Conservation (phyloP, 2,329 filamentous ascomycete genomes). For the Botrytis deweyae region DNA sequence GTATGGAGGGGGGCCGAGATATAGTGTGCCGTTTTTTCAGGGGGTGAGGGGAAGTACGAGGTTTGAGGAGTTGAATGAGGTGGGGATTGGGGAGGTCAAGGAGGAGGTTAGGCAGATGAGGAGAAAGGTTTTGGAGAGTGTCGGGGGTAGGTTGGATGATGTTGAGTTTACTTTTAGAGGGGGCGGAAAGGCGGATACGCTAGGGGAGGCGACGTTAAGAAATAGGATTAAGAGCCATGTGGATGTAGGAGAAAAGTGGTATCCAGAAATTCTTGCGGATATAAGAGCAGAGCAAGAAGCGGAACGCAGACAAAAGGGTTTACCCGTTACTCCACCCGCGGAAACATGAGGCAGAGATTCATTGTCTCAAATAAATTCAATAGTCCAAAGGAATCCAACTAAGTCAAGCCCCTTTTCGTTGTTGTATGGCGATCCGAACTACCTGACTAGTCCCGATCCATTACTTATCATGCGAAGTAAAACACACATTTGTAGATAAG, state of each 20-base stretch:
- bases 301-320: constrained; percentile 37
- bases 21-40: constrained; percentile 85
- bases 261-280: constrained; percentile 56
- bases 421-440: neutral
- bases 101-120: constrained; percentile 62
- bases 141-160: constrained; percentile 63
- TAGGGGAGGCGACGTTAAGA: constrained; percentile 81
- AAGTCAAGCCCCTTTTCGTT: neutral
- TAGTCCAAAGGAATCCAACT: neutral
- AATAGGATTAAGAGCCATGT: constrained; percentile 85
- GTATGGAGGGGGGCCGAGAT: constrained; percentile 69
- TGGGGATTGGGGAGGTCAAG: constrained; percentile 50
- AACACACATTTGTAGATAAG: constrained; percentile 7
- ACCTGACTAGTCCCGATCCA: neutral
- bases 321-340: constrained; percentile 15
- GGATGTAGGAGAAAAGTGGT: constrained; percentile 82
- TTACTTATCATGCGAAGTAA: neutral
- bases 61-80: constrained; percentile 62
- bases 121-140: constrained; percentile 54
- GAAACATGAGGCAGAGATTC: constrained; percentile 5
- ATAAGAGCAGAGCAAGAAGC: constrained; percentile 59
- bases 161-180: constrained; percentile 84
- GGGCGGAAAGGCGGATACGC: constrained; percentile 58
- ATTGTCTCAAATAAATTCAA: constrained; percentile 1
- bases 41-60: constrained; percentile 76